Evolutionary conservation across 164 flowering plant species (phyloP).

Genomic region (Paratinospora sagittata): DNA sequence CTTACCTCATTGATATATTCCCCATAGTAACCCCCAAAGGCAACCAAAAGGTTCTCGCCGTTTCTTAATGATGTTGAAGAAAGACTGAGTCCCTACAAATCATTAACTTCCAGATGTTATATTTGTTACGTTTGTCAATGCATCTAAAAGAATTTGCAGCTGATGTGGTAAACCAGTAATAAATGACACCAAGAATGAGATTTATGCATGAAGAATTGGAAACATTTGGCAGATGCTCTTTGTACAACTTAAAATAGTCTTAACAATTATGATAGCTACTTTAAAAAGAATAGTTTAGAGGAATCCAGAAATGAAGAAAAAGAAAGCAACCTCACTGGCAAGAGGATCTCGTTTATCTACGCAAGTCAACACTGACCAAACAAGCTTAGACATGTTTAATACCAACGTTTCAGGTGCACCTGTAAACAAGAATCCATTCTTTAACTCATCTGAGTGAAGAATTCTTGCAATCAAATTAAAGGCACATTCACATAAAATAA

Average conservation of each 20-base stretch:
- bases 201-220: neutral
- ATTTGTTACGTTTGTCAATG: neutral
- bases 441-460: neutral
- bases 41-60: conserved; percentile 61
- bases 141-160: neutral
- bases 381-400: conserved; percentile 74
- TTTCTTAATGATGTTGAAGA: conserved; percentile 39
- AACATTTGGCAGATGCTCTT: no score
- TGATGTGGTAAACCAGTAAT: neutral
- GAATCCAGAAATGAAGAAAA: conserved; percentile 2
- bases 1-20: conserved; percentile 82
- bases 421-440: conserved; percentile 23
- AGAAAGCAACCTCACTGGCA: conserved; percentile 79
- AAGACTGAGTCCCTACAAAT: conserved; percentile 70
- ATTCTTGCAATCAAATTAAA: neutral
- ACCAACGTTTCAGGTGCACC: conserved; percentile 73
- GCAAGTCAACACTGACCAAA: conserved; percentile 56
- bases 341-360: conserved; percentile 74
- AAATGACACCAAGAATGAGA: no score
- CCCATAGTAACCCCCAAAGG: conserved; percentile 98
- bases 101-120: conserved; percentile 1
- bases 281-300: neutral
- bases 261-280: neutral
- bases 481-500: neutral
- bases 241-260: no score